These are phyloP conservation scores for Cinnamomum micranthum DNA, from an alignment of 164 flowering plant species.

Conservation along the genomic window DNA sequence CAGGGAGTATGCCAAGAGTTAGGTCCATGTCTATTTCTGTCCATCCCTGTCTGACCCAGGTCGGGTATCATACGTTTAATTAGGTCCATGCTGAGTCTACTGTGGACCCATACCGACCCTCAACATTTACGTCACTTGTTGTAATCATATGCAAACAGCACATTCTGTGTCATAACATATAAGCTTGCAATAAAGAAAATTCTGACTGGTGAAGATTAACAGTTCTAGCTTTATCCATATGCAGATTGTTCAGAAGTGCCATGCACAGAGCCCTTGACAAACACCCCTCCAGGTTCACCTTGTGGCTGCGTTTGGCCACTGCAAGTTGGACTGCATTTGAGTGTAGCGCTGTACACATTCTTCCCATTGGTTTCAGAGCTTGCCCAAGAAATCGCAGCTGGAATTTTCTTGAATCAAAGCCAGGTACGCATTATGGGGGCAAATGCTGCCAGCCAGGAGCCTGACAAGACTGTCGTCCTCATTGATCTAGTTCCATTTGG, in stretches of 20 bases:
- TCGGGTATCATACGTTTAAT: no score
- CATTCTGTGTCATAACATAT: background rate
- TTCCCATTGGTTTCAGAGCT: slow-evolving; percentile 79
- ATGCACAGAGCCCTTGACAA: slow-evolving; percentile 64
- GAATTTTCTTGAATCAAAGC: slow-evolving; percentile 70
- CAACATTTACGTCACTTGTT: background rate
- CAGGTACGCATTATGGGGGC: slow-evolving; percentile 79
- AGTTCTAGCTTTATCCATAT: slow-evolving; percentile 12
- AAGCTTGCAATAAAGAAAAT: background rate
- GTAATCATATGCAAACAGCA: background rate
- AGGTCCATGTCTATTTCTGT: background rate
- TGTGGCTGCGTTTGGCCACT: slow-evolving; percentile 77
- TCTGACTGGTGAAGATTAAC: background rate
- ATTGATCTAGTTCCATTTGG: slow-evolving; percentile 68
- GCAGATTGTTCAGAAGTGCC: slow-evolving; percentile 55
- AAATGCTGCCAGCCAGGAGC: slow-evolving; percentile 58
- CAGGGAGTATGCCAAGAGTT: no score
- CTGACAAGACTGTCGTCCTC: slow-evolving; percentile 56
- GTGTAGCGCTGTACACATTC: slow-evolving; percentile 69
- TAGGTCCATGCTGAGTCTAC: no score
- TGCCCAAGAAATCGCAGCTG: slow-evolving; percentile 59
- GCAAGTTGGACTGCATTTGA: slow-evolving; percentile 64
- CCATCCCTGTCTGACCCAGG: no score
- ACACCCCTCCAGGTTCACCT: slow-evolving; percentile 75
- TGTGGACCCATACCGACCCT: no score